These are phyloP conservation scores for Aspergillus piperis DNA, from an alignment of 2,329 filamentous ascomycete genomes.

Conservation along the genomic window DNA sequence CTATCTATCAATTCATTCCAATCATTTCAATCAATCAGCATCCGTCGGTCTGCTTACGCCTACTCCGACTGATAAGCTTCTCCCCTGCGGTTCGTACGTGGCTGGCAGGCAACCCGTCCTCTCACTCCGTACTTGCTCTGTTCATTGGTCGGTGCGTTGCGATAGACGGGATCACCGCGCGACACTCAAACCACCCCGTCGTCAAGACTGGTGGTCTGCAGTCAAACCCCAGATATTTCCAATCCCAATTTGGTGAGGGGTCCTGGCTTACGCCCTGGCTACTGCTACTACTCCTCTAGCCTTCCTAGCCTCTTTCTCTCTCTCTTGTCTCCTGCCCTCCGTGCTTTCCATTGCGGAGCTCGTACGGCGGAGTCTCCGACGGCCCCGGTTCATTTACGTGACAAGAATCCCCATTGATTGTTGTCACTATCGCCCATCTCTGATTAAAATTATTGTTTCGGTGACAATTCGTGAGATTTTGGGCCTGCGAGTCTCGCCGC, in stretches of 20 bases:
- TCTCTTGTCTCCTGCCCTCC: conserved; percentile 5
- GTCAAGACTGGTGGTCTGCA: not conserved
- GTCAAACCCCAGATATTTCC: conserved; percentile 15
- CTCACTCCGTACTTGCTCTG: conserved; percentile 1
- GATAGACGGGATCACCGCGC: conserved; percentile 14
- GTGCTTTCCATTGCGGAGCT: conserved; percentile 12
- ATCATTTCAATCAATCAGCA: not conserved
- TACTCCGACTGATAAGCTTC: conserved; percentile 29
- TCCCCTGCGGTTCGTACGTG: conserved; percentile 24
- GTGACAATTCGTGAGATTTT: conserved; percentile 1
- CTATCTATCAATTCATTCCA: not conserved
- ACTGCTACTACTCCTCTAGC: too few species aligned
- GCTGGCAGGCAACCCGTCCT: conserved; percentile 6
- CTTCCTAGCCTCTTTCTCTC: not conserved
- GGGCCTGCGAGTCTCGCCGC: not conserved
- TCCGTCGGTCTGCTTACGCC: not conserved
- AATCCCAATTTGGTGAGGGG: conserved; percentile 1
- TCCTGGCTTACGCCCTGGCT: too few species aligned
- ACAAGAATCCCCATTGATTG: conserved; percentile 15
- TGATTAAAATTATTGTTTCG: not conserved
- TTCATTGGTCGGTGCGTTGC: conserved; percentile 21
- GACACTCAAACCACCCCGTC: not conserved
- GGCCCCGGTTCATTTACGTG: conserved; percentile 22
- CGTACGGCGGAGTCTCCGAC: conserved; percentile 13
- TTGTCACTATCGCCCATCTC: conserved; percentile 10